phyloP scores from a whole-genome alignment of 352 stramenopile genomes.

The Aphanomyces cochlioides region DNA sequence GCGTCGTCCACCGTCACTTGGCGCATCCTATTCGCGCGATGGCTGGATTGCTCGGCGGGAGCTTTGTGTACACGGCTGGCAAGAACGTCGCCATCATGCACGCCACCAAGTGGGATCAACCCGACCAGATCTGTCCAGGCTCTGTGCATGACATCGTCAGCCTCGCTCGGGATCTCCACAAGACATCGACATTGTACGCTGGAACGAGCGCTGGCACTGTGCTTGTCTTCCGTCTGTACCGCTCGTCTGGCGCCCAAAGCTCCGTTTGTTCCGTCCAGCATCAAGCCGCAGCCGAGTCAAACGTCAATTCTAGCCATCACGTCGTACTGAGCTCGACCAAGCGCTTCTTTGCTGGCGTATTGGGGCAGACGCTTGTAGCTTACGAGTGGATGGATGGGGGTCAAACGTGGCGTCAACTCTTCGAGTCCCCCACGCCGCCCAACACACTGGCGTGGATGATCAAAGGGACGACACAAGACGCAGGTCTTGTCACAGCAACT shows the following conservation, averaged over 20 bases:
- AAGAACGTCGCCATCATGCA: slow-evolving; percentile 17
- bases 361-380: slow-evolving; percentile 1
- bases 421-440: too few relatives aligned
- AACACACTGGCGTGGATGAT: not conserved
- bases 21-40: not conserved
- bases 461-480: slow-evolving; percentile 3
- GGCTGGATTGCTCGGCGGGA: not conserved
- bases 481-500: not conserved
- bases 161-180: slow-evolving; percentile 11
- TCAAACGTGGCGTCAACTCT: too few relatives aligned
- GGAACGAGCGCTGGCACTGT: slow-evolving; percentile 5
- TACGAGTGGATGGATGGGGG: slow-evolving; percentile 1
- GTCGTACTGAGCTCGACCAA: not conserved
- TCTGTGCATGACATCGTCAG: slow-evolving; percentile 2
- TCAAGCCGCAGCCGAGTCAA: not conserved
- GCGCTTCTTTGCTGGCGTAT: slow-evolving; percentile 6
- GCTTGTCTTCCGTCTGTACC: slow-evolving; percentile 17
- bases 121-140: not conserved
- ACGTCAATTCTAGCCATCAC: not conserved
- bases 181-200: slow-evolving; percentile 9
- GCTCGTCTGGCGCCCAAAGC: not conserved
- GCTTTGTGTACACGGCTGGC: not conserved
- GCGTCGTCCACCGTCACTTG: not conserved
- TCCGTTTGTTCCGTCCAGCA: not conserved
- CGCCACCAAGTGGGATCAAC: not conserved